Percentiles rank a stretch among this genome's conserved stretches.
These are phyloP conservation scores for Zoysia japonica DNA, from an alignment of 176 grass and related monocot genomes.

Conservation along the genomic window DNA sequence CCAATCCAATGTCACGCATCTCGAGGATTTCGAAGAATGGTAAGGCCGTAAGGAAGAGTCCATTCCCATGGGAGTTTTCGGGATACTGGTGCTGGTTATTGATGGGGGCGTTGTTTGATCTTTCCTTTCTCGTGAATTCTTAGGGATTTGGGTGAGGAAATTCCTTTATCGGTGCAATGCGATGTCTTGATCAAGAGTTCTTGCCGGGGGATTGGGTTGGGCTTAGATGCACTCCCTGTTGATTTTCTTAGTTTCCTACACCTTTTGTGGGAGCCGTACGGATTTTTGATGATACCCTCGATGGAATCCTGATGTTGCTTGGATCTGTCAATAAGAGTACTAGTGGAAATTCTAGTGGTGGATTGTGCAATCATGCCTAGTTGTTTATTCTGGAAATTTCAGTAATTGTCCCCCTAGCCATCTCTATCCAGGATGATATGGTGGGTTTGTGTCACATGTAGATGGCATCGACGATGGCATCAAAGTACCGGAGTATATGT, in stretches of 20 bases:
- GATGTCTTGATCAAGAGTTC: background rate
- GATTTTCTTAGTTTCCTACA: conserved; percentile 3
- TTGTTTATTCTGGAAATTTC: background rate
- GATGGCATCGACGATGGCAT: background rate
- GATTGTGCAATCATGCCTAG: background rate
- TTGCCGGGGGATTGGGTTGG: background rate
- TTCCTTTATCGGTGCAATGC: conserved; percentile 28
- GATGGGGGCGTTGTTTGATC: background rate
- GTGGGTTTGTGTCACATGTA: background rate
- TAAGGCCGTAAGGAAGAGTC: conserved; percentile 1
- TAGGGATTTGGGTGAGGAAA: background rate
- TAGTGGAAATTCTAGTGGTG: background rate
- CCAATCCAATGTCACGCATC: conserved; percentile 44
- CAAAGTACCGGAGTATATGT: background rate
- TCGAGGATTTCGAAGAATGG: conserved; percentile 18
- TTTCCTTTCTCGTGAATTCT: background rate
- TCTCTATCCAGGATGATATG: background rate
- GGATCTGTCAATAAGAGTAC: background rate
- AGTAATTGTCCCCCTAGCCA: background rate
- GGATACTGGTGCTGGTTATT: background rate
- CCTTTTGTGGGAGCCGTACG: conserved; percentile 10
- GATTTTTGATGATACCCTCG: background rate
- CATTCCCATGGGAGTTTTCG: conserved; percentile 21
- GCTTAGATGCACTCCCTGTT: background rate
- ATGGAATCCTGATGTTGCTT: conserved; percentile 14